phyloP scores from a whole-genome alignment of 495 filamentous ascomycete species.

The Thermothielavioides terrestris region DNA sequence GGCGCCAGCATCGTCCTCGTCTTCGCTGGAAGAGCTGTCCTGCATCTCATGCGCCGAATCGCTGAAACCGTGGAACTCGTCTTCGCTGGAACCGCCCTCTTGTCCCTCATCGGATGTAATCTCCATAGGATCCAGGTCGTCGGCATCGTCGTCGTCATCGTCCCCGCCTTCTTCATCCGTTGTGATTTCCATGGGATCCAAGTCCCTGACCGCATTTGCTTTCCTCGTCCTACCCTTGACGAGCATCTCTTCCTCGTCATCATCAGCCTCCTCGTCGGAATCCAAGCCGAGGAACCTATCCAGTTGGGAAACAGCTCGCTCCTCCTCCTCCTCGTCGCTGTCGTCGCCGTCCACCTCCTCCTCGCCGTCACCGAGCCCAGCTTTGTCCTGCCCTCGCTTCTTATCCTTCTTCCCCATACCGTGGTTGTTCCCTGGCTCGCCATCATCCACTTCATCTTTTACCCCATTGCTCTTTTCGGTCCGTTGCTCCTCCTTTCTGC shows the following conservation, averaged over 20 bases:
- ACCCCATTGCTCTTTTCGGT: slow-evolving; percentile 4
- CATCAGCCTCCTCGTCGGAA: slow-evolving; percentile 10
- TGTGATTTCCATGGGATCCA: slow-evolving; percentile 20
- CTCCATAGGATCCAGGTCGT: slow-evolving; percentile 14
- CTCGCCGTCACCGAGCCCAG: background rate
- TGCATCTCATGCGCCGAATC: background rate
- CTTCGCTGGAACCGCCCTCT: slow-evolving; percentile 7
- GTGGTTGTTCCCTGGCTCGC: background rate
- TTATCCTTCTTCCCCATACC: background rate
- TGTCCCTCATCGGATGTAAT: slow-evolving; percentile 15
- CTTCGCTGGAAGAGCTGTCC: slow-evolving; percentile 1
- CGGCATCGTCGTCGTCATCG: slow-evolving; percentile 9
- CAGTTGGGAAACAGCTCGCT: slow-evolving; percentile 12
- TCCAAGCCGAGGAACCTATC: slow-evolving; percentile 13
- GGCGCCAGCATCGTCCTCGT: slow-evolving; percentile 12
- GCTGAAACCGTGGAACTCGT: slow-evolving; percentile 14
- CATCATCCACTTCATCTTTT: background rate
- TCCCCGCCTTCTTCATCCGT: slow-evolving; percentile 14
- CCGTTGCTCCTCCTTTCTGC: slow-evolving; percentile 15
- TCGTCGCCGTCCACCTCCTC: background rate
- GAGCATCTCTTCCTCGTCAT: slow-evolving; percentile 9
- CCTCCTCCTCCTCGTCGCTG: slow-evolving; percentile 11
- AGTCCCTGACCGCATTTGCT: slow-evolving; percentile 7
- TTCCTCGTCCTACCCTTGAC: slow-evolving; percentile 4
- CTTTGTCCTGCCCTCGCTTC: background rate